phyloP scores from a whole-genome alignment of 331 rosid species.

The Arachis monticola region DNA sequence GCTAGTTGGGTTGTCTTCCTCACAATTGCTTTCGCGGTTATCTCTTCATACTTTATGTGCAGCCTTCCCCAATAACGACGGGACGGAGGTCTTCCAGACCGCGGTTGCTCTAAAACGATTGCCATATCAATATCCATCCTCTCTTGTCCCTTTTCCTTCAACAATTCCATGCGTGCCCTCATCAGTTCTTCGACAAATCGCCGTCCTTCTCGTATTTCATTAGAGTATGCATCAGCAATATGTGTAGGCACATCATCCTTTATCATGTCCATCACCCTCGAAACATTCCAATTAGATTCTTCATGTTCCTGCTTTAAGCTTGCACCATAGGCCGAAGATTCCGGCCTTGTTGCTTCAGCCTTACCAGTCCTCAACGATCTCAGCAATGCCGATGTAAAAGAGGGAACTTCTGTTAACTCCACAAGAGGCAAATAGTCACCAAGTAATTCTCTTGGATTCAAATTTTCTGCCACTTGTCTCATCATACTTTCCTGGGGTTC shows the following conservation, averaged over 20 bases:
- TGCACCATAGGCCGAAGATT: constrained; percentile 2
- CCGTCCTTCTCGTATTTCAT: no score
- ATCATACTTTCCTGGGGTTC: neutral
- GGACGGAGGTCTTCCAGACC: no score
- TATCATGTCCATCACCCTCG: neutral
- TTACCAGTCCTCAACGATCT: neutral
- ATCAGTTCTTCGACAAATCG: no score
- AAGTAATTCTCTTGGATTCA: constrained; percentile 22
- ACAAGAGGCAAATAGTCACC: neutral
- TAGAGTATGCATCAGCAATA: neutral
- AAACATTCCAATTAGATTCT: neutral
- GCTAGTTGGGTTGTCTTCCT: no score
- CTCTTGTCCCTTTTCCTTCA: no score
- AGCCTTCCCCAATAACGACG: no score
- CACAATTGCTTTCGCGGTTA: no score
- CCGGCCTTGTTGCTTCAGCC: neutral
- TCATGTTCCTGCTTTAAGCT: constrained; percentile 32
- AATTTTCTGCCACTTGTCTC: neutral
- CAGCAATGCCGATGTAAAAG: neutral
- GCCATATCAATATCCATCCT: no score
- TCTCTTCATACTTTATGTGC: no score
- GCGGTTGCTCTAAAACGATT: no score
- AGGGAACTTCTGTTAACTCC: neutral
- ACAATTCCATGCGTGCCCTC: no score
- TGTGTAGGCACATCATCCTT: neutral